phyloP scores from a whole-genome alignment of 306 rosid species.

The Elaeagnus macrophylla region DNA sequence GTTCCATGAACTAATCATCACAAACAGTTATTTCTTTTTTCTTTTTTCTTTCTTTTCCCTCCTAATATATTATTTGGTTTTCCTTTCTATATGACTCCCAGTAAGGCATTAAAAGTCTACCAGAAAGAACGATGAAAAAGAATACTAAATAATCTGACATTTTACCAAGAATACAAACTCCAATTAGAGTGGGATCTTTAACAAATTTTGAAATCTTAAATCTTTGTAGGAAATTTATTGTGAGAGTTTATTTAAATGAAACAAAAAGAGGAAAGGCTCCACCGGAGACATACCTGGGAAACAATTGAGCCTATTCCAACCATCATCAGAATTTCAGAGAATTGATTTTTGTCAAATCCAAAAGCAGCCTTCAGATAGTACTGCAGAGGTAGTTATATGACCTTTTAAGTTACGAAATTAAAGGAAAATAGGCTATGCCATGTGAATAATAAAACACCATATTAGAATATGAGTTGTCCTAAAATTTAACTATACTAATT shows the following conservation, averaged over 20 bases:
- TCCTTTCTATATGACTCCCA: too few relatives aligned
- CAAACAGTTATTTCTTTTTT: too few relatives aligned
- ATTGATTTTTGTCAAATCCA: slow-evolving; percentile 67
- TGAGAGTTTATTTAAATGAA: not conserved
- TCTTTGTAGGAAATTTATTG: not conserved
- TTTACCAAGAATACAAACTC: not conserved
- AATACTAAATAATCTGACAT: not conserved
- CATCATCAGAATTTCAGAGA: slow-evolving; percentile 59
- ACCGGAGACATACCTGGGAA: slow-evolving; percentile 48
- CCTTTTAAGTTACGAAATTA: slow-evolving; percentile 14
- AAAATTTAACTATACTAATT: not conserved
- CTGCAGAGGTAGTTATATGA: slow-evolving; percentile 33
- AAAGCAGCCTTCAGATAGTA: slow-evolving; percentile 76
- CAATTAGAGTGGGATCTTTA: not conserved
- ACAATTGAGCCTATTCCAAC: slow-evolving; percentile 72
- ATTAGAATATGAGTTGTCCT: not conserved
- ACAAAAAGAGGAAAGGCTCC: not conserved
- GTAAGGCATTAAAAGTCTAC: too few relatives aligned
- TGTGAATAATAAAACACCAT: not conserved
- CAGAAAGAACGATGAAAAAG: too few relatives aligned
- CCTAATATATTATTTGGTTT: too few relatives aligned
- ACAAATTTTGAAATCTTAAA: not conserved
- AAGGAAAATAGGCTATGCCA: not conserved
- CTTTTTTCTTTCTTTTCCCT: too few relatives aligned
- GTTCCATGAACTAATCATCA: too few relatives aligned